Percentiles rank a stretch among this genome's conserved stretches.
Conservation (phyloP, 192 early-diverging fungal genomes). For the Backusella luteola region DNA sequence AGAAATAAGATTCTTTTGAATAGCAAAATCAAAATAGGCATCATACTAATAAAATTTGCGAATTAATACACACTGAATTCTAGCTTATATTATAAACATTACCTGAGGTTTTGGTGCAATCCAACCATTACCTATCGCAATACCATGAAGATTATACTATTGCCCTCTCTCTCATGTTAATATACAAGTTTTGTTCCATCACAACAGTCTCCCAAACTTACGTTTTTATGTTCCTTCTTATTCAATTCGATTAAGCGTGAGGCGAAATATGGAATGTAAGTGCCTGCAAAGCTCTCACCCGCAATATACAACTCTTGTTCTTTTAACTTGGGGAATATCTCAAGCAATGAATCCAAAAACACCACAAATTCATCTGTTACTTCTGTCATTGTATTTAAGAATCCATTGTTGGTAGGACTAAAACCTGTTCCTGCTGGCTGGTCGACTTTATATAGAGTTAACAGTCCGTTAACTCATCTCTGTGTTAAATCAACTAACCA, state of each 20-base stretch:
- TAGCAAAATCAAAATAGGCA: constrained; percentile 39
- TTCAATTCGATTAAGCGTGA: constrained; percentile 39
- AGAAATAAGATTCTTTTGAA: constrained; percentile 29
- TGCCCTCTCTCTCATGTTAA: too few species aligned
- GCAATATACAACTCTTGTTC: constrained; percentile 45
- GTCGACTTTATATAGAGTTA: constrained; percentile 43
- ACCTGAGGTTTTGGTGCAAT: constrained; percentile 59
- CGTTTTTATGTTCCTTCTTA: constrained; percentile 18
- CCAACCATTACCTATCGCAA: constrained; percentile 68
- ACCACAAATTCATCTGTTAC: constrained; percentile 34
- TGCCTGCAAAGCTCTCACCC: constrained; percentile 65
- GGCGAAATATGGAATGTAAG: constrained; percentile 63
- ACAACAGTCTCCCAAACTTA: not conserved
- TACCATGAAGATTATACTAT: constrained; percentile 52
- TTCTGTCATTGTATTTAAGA: constrained; percentile 37
- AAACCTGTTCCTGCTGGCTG: constrained; percentile 66
- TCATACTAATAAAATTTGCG: constrained; percentile 36
- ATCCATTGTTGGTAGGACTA: constrained; percentile 45
- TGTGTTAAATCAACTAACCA: constrained; percentile 32
- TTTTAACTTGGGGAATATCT: not conserved
- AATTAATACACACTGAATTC: not conserved
- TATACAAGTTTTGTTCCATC: not conserved
- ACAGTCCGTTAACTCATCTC: too few species aligned
- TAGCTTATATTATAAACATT: not conserved
- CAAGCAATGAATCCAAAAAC: not conserved